These are phyloP conservation scores for Kingdonia uniflora DNA, from an alignment of 164 flowering plant genomes.

Conservation along the genomic window DNA sequence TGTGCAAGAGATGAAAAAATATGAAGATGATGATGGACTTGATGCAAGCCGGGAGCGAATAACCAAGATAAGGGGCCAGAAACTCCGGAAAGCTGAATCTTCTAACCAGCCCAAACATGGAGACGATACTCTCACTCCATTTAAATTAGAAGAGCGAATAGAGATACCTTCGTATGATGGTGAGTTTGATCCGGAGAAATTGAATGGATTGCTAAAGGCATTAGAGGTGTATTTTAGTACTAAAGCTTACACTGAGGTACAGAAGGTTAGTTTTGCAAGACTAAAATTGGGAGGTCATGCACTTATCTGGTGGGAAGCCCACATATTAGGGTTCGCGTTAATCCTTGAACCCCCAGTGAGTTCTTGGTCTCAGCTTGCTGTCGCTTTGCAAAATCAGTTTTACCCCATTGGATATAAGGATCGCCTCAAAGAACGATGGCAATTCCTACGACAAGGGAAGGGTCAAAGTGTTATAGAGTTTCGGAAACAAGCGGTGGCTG, in stretches of 20 bases:
- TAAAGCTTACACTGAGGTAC: neutral
- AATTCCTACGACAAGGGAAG: neutral
- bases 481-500: neutral
- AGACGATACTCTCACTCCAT: too few relatives aligned
- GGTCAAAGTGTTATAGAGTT: conserved; percentile 1
- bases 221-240: conserved; percentile 4
- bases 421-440: neutral
- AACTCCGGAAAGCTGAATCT: too few relatives aligned
- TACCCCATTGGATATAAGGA: conserved; percentile 2
- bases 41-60: too few relatives aligned
- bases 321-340: neutral
- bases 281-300: neutral
- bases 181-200: neutral
- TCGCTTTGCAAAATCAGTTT: neutral
- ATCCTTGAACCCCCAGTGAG: neutral
- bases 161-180: too few relatives aligned
- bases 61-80: too few relatives aligned
- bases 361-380: neutral
- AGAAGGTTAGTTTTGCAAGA: conserved; percentile 7
- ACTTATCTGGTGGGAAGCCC: neutral
- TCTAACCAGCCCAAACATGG: too few relatives aligned
- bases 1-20: too few relatives aligned
- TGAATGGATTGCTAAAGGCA: conserved; percentile 2
- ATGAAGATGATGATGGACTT: too few relatives aligned
- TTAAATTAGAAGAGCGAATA: too few relatives aligned